These are phyloP conservation scores for Tricholoma furcatifolium DNA, from an alignment of 768 basidiomycete genomes.

Conservation along the genomic window DNA sequence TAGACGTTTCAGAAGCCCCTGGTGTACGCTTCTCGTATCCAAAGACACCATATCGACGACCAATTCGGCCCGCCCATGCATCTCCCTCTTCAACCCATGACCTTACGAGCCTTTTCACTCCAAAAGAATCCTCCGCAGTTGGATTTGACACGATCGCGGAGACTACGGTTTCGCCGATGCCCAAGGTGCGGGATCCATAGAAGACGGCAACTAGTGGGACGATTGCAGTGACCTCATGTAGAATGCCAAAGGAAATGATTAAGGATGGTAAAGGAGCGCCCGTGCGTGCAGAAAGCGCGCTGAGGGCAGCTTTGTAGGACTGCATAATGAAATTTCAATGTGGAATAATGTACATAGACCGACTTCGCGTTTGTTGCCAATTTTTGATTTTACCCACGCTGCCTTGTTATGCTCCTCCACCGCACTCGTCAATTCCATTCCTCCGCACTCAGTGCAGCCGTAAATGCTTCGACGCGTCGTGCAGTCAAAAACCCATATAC, in stretches of 20 bases:
- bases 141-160: constrained; percentile 26
- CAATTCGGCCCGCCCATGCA: constrained; percentile 66
- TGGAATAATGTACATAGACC: neutral
- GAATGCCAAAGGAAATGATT: constrained; percentile 70
- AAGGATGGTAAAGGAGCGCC: constrained; percentile 78
- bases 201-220: constrained; percentile 75
- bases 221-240: constrained; percentile 86
- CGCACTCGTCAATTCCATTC: constrained; percentile 7
- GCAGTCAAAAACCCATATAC: constrained; percentile 4
- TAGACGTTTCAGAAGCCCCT: constrained; percentile 24
- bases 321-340: constrained; percentile 32
- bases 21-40: constrained; percentile 61
- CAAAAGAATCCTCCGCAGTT: constrained; percentile 23
- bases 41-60: constrained; percentile 76
- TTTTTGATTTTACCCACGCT: constrained; percentile 17
- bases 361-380: neutral
- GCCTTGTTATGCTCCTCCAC: constrained; percentile 5
- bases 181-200: constrained; percentile 62
- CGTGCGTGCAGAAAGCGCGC: constrained; percentile 62
- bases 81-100: constrained; percentile 81
- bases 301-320: constrained; percentile 54
- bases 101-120: constrained; percentile 42
- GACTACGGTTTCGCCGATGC: constrained; percentile 69
- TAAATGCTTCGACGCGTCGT: neutral
- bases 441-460: neutral